A percentile compares a stretch with the other conserved stretches of the same genome.
These are phyloP conservation scores for Spergularia azorica DNA, from an alignment of 179 eudicot genomes.

Conservation along the genomic window DNA sequence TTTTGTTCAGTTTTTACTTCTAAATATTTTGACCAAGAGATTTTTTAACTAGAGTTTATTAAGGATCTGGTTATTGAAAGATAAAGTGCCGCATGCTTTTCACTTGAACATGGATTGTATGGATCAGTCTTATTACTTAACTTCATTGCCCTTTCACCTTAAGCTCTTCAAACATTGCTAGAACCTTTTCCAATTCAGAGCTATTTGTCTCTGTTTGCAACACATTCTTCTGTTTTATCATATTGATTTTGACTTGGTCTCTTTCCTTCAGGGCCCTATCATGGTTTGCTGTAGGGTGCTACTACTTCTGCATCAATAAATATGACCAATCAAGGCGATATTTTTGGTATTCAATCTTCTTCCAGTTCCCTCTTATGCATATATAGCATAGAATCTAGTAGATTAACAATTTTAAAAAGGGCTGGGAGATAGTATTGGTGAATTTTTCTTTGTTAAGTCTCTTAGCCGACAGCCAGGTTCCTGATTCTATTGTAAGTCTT, in stretches of 20 bases:
- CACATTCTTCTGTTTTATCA: background rate
- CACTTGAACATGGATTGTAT: background rate
- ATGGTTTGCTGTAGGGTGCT: conserved; percentile 99
- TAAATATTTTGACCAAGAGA: background rate
- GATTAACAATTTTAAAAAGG: background rate
- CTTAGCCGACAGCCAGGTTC: too few species aligned
- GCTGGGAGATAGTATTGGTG: too few species aligned
- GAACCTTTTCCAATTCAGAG: background rate
- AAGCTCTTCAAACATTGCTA: background rate
- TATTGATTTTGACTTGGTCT: conserved; percentile 15
- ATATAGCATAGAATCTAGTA: background rate
- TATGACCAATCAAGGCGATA: conserved; percentile 91
- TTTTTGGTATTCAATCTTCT: conserved; percentile 59
- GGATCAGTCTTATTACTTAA: background rate
- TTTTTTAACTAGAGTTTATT: background rate
- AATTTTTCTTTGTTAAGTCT: too few species aligned
- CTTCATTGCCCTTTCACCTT: background rate
- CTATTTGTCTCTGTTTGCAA: background rate
- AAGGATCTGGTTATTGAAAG: background rate
- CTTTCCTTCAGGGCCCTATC: conserved; percentile 69
- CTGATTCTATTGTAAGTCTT: too few species aligned
- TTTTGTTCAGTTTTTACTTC: background rate
- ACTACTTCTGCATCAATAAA: conserved; percentile 91
- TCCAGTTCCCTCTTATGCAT: background rate
- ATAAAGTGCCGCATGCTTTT: background rate